phyloP scores from a whole-genome alignment of 179 eudicot genomes.

The Nepenthes alata region DNA sequence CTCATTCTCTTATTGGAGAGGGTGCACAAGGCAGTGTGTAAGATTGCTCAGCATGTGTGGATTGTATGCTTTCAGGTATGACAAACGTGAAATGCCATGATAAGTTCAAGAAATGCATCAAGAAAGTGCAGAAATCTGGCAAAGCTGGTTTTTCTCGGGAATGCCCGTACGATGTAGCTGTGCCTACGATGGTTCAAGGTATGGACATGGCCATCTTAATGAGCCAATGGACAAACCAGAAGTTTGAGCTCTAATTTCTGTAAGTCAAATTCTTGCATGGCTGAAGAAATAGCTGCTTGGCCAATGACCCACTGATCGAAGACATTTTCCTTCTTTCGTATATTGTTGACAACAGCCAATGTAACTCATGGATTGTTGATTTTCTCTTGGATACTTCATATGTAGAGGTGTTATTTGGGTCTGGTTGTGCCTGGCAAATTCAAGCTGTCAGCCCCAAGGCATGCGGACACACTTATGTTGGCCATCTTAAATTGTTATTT shows the following conservation, averaged over 20 bases:
- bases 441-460: no score
- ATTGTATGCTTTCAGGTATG: conserved; percentile 43
- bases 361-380: no score
- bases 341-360: no score
- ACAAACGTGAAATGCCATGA: conserved; percentile 66
- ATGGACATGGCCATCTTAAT: conserved; percentile 87
- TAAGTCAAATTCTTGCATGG: neutral
- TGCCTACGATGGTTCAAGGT: conserved; percentile 84
- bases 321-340: no score
- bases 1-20: neutral
- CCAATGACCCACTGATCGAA: no score
- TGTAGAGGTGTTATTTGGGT: no score
- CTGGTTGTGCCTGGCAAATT: no score
- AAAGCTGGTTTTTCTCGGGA: conserved; percentile 59
- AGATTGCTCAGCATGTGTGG: neutral
- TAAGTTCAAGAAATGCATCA: conserved; percentile 85
- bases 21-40: neutral
- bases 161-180: conserved; percentile 64
- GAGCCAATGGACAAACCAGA: conserved; percentile 51
- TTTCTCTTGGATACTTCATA: no score
- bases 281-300: no score
- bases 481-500: no score
- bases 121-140: conserved; percentile 76
- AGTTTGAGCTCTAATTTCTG: conserved; percentile 42
- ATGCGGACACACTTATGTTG: no score